Evolutionary conservation across 2,329 filamentous ascomycete species (phyloP).

Genomic region (Ophiostoma fasciatum): DNA sequence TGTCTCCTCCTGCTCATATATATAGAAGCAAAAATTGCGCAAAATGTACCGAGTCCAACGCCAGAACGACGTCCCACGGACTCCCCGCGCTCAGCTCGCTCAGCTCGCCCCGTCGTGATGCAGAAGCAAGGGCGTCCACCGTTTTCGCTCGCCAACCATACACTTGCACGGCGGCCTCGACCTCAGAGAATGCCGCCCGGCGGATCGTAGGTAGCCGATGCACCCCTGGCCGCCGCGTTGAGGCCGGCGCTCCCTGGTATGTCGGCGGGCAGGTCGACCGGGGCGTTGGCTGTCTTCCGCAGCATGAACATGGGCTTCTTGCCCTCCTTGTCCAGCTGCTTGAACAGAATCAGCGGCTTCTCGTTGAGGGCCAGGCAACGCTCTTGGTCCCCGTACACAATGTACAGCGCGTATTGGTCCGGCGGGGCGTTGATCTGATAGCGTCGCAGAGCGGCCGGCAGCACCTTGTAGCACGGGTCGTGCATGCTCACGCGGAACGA

Average conservation of each 20-base stretch:
- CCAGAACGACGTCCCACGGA: neutral
- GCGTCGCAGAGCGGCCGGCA: conserved; percentile 89
- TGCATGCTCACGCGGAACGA: conserved; percentile 97
- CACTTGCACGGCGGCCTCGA: too few relatives aligned
- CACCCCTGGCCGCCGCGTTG: conserved; percentile 27
- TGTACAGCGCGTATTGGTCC: conserved; percentile 95
- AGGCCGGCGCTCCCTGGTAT: conserved; percentile 40
- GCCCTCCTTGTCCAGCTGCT: conserved; percentile 91
- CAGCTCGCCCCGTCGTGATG: neutral
- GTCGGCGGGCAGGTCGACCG: conserved; percentile 28
- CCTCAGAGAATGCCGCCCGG: conserved; percentile 44
- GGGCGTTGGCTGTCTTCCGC: conserved; percentile 46
- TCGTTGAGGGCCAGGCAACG: conserved; percentile 83
- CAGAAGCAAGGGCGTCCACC: neutral
- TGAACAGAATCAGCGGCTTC: conserved; percentile 89
- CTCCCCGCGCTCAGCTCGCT: neutral
- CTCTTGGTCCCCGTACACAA: conserved; percentile 97
- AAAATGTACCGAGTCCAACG: conserved; percentile 1
- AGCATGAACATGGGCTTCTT: conserved; percentile 99
- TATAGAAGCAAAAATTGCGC: conserved; percentile 1
- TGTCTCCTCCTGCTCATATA: too few relatives aligned
- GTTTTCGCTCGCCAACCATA: too few relatives aligned
- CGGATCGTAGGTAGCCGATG: conserved; percentile 36
- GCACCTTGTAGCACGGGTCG: conserved; percentile 91
- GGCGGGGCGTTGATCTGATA: conserved; percentile 98